phyloP scores from a whole-genome alignment of 2,329 filamentous ascomycete species.

The Aspergillus brasiliensis region DNA sequence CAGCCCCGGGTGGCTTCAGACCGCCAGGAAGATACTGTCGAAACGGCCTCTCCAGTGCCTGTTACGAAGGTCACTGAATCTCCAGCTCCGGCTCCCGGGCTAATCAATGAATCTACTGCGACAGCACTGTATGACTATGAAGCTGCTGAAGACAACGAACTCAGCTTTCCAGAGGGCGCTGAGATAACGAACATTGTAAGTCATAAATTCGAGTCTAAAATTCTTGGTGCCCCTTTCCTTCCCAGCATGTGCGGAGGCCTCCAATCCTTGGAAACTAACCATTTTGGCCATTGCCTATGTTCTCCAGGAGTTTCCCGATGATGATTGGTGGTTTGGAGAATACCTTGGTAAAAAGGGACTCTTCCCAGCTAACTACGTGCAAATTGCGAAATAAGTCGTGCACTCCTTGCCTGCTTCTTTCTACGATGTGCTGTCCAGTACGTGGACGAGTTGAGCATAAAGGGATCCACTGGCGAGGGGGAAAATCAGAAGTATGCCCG shows the following conservation, averaged over 20 bases:
- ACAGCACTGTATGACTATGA: conserved; percentile 94
- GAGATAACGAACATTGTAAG: conserved; percentile 76
- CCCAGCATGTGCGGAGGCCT: too few relatives aligned
- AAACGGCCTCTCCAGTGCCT: conserved; percentile 39
- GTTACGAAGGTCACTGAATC: conserved; percentile 34
- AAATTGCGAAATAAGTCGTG: conserved; percentile 21
- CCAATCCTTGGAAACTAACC: neutral
- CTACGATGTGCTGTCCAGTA: neutral
- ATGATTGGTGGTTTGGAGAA: conserved; percentile 97
- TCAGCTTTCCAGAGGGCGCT: conserved; percentile 86
- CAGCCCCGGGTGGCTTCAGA: conserved; percentile 27
- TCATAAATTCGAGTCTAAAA: conserved; percentile 22
- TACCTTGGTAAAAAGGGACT: conserved; percentile 78
- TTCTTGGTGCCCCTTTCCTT: neutral
- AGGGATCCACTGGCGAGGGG: neutral
- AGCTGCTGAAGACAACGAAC: conserved; percentile 86
- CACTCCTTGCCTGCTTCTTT: neutral
- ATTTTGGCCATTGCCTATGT: neutral
- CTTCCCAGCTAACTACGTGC: conserved; percentile 65
- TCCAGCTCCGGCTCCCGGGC: conserved; percentile 27
- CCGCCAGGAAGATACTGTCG: conserved; percentile 30
- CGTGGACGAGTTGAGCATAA: neutral
- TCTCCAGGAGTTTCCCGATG: conserved; percentile 84
- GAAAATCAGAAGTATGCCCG: neutral
- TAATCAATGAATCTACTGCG: conserved; percentile 63